Conservation (phyloP, 305 asterid genomes). For the Fraxinus platypoda region DNA sequence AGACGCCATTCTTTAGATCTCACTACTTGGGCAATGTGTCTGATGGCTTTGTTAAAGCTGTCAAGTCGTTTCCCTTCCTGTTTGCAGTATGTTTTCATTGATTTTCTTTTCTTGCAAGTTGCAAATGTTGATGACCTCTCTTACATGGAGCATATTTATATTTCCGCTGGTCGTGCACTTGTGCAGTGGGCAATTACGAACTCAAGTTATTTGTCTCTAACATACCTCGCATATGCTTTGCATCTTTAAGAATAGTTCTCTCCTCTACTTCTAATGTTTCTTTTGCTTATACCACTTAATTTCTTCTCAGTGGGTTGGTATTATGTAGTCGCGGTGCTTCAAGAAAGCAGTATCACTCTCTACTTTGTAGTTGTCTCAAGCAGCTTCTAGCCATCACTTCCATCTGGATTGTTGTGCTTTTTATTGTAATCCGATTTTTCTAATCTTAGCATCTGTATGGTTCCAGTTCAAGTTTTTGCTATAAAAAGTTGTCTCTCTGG, state of each 20-base stretch:
- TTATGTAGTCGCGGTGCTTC: not conserved
- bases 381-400: not conserved
- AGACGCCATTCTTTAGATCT: conserved; percentile 67
- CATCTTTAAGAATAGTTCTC: not conserved
- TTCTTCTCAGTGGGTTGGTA: not conserved
- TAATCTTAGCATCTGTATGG: not conserved
- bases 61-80: conserved; percentile 87
- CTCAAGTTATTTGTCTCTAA: not conserved
- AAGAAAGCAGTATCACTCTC: not conserved
- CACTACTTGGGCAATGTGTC: conserved; percentile 84
- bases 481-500: not conserved
- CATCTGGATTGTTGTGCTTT: not conserved
- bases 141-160: not conserved
- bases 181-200: not conserved
- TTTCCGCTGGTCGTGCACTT: not conserved
- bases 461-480: not conserved
- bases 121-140: conserved; percentile 15
- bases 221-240: not conserved
- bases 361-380: not conserved
- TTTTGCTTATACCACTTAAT: not conserved
- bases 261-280: not conserved
- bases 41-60: conserved; percentile 85
- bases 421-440: not conserved
- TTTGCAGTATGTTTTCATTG: conserved; percentile 62
- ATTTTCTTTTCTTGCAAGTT: conserved; percentile 2